Evolutionary conservation across 2,329 filamentous ascomycete genomes (phyloP), one percentile per base, ranked within the genome.

Genomic region (Aspergillus proliferans): DNA sequence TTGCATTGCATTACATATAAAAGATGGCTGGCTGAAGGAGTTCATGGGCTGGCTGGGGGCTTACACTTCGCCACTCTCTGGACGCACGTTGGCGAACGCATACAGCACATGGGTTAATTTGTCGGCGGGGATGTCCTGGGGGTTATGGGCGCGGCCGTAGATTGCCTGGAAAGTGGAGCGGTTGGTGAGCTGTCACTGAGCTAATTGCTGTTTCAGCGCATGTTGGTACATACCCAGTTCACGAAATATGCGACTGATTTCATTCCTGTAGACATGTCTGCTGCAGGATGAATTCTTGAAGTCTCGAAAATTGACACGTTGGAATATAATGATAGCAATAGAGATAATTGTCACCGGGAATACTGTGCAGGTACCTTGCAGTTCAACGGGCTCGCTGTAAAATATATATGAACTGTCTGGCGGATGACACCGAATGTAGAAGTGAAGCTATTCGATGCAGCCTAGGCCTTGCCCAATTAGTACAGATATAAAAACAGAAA

Each of bases 101-200:
- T 95, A 95, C 14, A 95, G 80, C 6, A 95, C 71, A 64, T 96
- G 91, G 0, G 90, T 95, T 30, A 95, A 79, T 52, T 88, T 86
- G 47, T 90, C 81, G 2, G 80, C 84, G 0, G 88, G 88, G 2
- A 95, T 78, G 63, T 93, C 83, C 63, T 93, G 86, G 0, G 90
- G 89, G 12, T 83, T 79, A 65, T 93, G 86, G 62, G 91, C 86
- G 50, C 90, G 83, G 39, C 77, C 88, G 68, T 95, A 95, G 59
- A 94, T 92, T 56, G 86, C 87, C 88, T 75, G 36, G 21, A 34
- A n/a, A 33, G n/a, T 8, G 21, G 42, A 44, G 44, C 36, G 19
- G 12, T 18, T 18, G 45, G 19, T 46, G 6, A 7, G 14, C 26
- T 46, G 15, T 9, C 45, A 24, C 22, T 22, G 22, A 22, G 22